Percentiles rank a stretch among this genome's conserved stretches.
These are phyloP conservation scores for Fusarium nygamai DNA, from an alignment of 2,329 filamentous ascomycete genomes.

Conservation along the genomic window DNA sequence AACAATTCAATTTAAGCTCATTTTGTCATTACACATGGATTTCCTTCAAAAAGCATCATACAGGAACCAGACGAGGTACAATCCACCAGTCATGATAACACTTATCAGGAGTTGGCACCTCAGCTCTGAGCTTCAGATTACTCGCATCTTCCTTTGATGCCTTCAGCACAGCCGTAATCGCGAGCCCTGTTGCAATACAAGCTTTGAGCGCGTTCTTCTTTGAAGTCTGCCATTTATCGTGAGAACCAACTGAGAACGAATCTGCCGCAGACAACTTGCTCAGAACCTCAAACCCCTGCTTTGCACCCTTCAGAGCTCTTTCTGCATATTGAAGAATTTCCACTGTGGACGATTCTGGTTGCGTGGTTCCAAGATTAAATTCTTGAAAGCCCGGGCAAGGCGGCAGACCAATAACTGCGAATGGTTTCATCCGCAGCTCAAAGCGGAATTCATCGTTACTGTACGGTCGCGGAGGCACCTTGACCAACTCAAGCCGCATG, in stretches of 20 bases:
- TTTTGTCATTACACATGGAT: neutral
- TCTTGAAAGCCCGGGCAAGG: constrained; percentile 72
- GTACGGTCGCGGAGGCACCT: constrained; percentile 67
- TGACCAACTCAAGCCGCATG: constrained; percentile 65
- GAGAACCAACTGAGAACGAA: constrained; percentile 65
- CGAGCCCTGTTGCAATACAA: constrained; percentile 76
- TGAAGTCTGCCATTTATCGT: constrained; percentile 70
- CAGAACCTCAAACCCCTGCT: constrained; percentile 66
- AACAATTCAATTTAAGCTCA: constrained; percentile 23
- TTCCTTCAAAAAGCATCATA: neutral
- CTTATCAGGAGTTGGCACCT: constrained; percentile 63
- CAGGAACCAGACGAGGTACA: constrained; percentile 60
- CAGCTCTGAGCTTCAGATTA: constrained; percentile 56
- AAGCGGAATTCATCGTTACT: constrained; percentile 75
- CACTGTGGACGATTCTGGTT: constrained; percentile 50
- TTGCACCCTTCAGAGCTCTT: constrained; percentile 57
- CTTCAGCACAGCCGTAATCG: constrained; percentile 69
- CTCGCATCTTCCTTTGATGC: constrained; percentile 54
- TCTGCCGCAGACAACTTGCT: constrained; percentile 61
- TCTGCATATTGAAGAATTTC: constrained; percentile 59
- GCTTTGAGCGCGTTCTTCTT: constrained; percentile 71
- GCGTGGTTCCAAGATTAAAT: constrained; percentile 59
- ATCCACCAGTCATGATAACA: constrained; percentile 74
- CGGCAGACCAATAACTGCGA: constrained; percentile 74
- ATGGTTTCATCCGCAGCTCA: constrained; percentile 88